Base-by-base conservation (phyloP, 805 yeast genomes). In the Nakazawaea sp. region DNA sequence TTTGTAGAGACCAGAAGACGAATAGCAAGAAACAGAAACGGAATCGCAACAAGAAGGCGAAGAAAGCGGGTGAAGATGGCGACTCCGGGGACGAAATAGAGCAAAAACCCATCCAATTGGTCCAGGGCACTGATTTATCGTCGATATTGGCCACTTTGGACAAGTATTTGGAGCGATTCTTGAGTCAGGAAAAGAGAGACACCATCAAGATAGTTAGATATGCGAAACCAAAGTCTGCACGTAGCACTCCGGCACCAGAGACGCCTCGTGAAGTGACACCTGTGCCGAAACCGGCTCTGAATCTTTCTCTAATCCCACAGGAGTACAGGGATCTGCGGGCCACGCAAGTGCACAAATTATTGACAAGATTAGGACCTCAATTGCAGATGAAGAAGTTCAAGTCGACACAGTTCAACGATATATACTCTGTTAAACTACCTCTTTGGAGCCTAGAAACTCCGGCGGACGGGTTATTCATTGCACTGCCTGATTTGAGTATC, bases 71-170 rank as follows among this genome's bases (percentile, higher is more conserved):
- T 15, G 35, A 27, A 26, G 17, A 43, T 45, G 29, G 40, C 24
- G 30, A 24, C 20, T 23, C 38, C 5, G 31, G 38, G n/a, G 55
- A 49, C 23, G 52, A 48, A 13, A 48, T 51, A 3, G 53, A 49
- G 21, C 52, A 43, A 2, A 44, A 24, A 9, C 35, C 35, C 4
- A 49, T 65, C 20, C 48, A 48, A 18, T 45, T 73, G 39, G 69
- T 64, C 1, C 61, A 64, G 32, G 77, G 76, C 0, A 61, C 59
- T 33, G 74, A 78, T 18, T 62, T 82, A 26, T 49, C 64, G n/a
- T 72, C 79, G 4, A 71, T 74, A 58, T 43, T 81, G 4, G 47
- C 58, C 38, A 72, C 78, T 3, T 58, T 82, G 30, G 85, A 81
- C 49, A 62, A 58, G 43, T 63, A 75, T 40, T 61, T 82, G 35